Conservation (phyloP, 1,139 yeast genomes). For the Lodderomyces parapsilosis region DNA sequence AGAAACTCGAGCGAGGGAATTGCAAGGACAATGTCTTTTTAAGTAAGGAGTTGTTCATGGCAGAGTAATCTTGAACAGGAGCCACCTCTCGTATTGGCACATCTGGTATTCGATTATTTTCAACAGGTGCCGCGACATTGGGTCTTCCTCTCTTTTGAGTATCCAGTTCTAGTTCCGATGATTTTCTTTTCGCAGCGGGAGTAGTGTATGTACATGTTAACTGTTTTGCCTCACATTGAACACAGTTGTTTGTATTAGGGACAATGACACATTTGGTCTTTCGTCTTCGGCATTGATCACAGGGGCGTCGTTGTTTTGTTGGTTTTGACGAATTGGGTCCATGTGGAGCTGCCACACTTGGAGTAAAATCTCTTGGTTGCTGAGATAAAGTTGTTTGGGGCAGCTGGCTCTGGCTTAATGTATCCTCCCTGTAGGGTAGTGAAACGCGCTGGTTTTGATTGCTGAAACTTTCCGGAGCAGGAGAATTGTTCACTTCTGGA, state of each 20-base stretch:
- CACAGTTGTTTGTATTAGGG: conserved; percentile 59
- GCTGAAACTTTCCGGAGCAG: background rate
- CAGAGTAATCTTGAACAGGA: conserved; percentile 56
- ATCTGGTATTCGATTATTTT: conserved; percentile 42
- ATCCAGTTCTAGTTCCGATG: conserved; percentile 23
- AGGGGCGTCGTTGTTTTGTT: conserved; percentile 45
- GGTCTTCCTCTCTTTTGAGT: conserved; percentile 19
- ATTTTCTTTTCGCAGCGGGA: conserved; percentile 33
- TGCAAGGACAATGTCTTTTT: conserved; percentile 52
- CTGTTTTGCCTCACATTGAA: conserved; percentile 67
- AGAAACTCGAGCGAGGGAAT: conserved; percentile 74
- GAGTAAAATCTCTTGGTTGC: conserved; percentile 4
- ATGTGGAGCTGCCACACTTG: conserved; percentile 10
- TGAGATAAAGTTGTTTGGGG: conserved; percentile 7
- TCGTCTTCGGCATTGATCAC: conserved; percentile 69
- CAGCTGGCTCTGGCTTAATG: conserved; percentile 5
- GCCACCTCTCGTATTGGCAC: conserved; percentile 53
- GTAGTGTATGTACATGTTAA: conserved; percentile 57
- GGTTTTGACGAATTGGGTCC: conserved; percentile 12
- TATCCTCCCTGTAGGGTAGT: conserved; percentile 5
- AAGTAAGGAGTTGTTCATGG: conserved; percentile 47
- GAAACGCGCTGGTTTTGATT: conserved; percentile 3
- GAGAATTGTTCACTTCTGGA: conserved; percentile 1
- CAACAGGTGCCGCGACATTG: conserved; percentile 9
- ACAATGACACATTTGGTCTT: conserved; percentile 64